A percentile compares a stretch with the other conserved stretches of the same genome.
These are phyloP conservation scores for Urtica urens DNA, from an alignment of 306 rosid genomes.

Conservation along the genomic window DNA sequence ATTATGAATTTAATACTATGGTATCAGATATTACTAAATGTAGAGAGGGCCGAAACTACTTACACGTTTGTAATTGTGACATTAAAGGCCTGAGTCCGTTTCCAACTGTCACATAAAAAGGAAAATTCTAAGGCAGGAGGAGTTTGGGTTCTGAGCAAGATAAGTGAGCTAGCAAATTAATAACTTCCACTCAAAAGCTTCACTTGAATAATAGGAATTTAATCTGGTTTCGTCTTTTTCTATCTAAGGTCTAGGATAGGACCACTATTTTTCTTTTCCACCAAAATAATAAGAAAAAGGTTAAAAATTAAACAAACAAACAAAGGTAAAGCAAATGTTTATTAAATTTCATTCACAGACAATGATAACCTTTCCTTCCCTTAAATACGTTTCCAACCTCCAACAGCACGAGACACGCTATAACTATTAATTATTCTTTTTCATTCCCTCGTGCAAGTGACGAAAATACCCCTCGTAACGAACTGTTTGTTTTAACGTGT, in stretches of 20 bases:
- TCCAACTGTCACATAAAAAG: too few species aligned
- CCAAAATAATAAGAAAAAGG: neutral
- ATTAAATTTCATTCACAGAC: neutral
- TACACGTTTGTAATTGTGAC: too few species aligned
- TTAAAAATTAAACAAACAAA: neutral
- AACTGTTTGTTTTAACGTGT: neutral
- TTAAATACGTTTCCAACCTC: slow-evolving; percentile 11
- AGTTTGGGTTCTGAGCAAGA: neutral
- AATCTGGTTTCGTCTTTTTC: slow-evolving; percentile 22
- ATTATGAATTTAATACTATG: too few species aligned
- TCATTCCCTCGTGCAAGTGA: slow-evolving; percentile 14
- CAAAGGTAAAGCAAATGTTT: neutral
- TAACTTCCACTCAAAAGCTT: slow-evolving; percentile 3
- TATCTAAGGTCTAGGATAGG: too few species aligned
- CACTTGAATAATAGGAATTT: slow-evolving; percentile 3
- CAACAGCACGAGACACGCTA: slow-evolving; percentile 21
- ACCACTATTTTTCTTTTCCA: slow-evolving; percentile 13
- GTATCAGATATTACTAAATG: too few species aligned
- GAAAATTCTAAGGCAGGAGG: too few species aligned
- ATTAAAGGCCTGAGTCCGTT: too few species aligned
- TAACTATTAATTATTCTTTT: too few species aligned
- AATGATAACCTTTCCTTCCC: slow-evolving; percentile 4
- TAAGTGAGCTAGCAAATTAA: slow-evolving; percentile 5
- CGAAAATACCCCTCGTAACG: slow-evolving; percentile 16
- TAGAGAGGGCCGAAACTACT: too few species aligned